Percentiles rank a stretch among this genome's conserved stretches.
Evolutionary conservation across 306 rosid genomes (phyloP).

Genomic region (Trifolium dubium): DNA sequence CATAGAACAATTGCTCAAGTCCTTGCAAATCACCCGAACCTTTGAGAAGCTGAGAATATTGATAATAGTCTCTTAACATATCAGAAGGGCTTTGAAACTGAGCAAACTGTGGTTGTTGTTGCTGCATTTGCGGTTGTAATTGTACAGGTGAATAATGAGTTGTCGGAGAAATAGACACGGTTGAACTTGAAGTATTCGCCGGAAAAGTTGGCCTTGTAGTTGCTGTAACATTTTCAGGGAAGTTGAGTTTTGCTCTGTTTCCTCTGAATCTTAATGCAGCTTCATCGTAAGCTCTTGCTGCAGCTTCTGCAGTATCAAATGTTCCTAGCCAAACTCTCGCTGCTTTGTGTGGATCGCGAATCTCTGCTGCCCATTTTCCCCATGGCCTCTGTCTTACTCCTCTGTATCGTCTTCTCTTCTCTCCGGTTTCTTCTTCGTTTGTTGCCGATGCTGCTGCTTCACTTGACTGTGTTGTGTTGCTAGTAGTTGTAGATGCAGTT

Average conservation of each 20-base stretch:
- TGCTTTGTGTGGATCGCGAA: slow-evolving; percentile 93
- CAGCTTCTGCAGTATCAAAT: slow-evolving; percentile 93
- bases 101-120: slow-evolving; percentile 20
- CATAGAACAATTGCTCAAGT: slow-evolving; percentile 64
- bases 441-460: background rate
- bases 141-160: slow-evolving; percentile 22
- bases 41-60: slow-evolving; percentile 75
- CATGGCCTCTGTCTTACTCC: slow-evolving; percentile 98
- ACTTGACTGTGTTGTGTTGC: background rate
- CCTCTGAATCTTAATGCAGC: slow-evolving; percentile 95
- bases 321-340: slow-evolving; percentile 99
- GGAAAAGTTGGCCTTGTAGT: slow-evolving; percentile 34
- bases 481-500: background rate
- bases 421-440: slow-evolving; percentile 58
- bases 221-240: slow-evolving; percentile 73
- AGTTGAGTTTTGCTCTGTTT: slow-evolving; percentile 90
- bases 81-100: slow-evolving; percentile 47
- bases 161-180: background rate
- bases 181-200: background rate
- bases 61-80: slow-evolving; percentile 57
- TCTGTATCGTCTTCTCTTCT: slow-evolving; percentile 74
- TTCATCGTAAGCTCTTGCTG: slow-evolving; percentile 92
- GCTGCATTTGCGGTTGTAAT: slow-evolving; percentile 1
- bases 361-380: slow-evolving; percentile 99
- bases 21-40: slow-evolving; percentile 59